phyloP scores from a whole-genome alignment of 2,329 filamentous ascomycete species.

The Aureobasidium sp. region DNA sequence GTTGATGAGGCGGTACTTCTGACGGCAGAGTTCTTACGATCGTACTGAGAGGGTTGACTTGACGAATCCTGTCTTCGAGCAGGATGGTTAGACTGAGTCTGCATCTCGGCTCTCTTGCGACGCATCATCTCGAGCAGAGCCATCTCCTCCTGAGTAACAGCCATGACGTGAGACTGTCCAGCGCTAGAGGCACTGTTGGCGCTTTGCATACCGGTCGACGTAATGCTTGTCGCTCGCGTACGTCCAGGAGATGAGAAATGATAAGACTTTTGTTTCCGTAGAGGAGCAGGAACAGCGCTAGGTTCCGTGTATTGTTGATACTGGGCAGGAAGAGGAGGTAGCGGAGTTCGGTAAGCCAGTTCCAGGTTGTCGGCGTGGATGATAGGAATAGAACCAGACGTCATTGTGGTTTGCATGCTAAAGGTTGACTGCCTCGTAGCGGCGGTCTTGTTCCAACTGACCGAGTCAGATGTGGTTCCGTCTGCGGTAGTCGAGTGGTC shows the following conservation, averaged over 20 bases:
- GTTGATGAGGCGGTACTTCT: slow-evolving; percentile 8
- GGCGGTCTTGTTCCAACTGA: slow-evolving; percentile 1
- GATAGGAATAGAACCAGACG: slow-evolving; percentile 25
- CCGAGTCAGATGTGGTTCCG: slow-evolving; percentile 1
- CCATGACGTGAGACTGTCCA: slow-evolving; percentile 29
- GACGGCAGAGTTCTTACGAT: background rate
- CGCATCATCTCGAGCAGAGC: slow-evolving; percentile 44
- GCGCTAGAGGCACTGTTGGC: slow-evolving; percentile 14
- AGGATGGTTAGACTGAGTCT: background rate
- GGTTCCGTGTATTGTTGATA: background rate
- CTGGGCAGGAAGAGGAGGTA: slow-evolving; percentile 16
- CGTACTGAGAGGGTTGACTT: background rate
- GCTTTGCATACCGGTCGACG: slow-evolving; percentile 12
- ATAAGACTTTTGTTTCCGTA: slow-evolving; percentile 6
- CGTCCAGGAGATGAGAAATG: slow-evolving; percentile 2
- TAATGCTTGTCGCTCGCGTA: background rate
- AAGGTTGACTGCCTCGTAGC: slow-evolving; percentile 16
- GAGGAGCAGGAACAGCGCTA: background rate
- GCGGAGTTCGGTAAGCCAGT: slow-evolving; percentile 17
- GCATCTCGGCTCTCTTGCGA: slow-evolving; percentile 35
- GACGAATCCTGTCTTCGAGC: background rate
- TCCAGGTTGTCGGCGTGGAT: slow-evolving; percentile 16
- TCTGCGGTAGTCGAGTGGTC: slow-evolving; percentile 9
- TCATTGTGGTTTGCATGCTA: slow-evolving; percentile 22
- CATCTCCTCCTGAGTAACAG: slow-evolving; percentile 45